phyloP scores from a whole-genome alignment of 2,329 filamentous ascomycete genomes.

The Talaromyces sp. region DNA sequence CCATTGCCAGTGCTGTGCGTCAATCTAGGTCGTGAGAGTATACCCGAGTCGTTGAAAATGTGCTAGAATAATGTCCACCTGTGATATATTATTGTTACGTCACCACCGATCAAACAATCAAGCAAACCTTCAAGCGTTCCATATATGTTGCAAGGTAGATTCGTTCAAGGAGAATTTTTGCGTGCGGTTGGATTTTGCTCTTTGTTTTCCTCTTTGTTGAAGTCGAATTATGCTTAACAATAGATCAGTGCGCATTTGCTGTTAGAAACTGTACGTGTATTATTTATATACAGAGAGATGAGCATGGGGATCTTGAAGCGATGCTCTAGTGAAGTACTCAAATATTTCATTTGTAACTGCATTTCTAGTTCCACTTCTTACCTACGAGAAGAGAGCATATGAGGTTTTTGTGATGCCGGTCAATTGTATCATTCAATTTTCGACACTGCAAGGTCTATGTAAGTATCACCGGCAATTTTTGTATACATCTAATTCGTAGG shows the following conservation, averaged over 20 bases:
- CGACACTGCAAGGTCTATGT: background rate
- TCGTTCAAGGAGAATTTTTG: background rate
- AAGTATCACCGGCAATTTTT: background rate
- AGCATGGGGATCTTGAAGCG: background rate
- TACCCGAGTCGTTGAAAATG: background rate
- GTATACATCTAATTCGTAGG: background rate
- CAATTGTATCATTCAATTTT: background rate
- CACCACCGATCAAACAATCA: background rate
- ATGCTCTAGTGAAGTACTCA: conserved; percentile 5
- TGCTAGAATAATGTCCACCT: background rate
- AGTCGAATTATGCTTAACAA: background rate
- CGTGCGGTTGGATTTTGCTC: background rate
- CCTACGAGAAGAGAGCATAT: background rate
- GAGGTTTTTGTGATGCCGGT: background rate
- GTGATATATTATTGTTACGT: background rate
- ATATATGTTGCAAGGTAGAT: background rate
- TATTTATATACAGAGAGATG: background rate
- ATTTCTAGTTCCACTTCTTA: background rate
- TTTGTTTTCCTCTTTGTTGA: background rate
- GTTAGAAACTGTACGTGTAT: background rate
- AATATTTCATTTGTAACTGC: conserved; percentile 7
- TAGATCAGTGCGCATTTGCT: background rate
- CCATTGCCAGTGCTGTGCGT: conserved; percentile 38
- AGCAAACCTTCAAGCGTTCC: background rate
- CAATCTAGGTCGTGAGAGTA: conserved; percentile 28